phyloP scores from a whole-genome alignment of 163 green algal species.

The Scenedesmus sp. region DNA sequence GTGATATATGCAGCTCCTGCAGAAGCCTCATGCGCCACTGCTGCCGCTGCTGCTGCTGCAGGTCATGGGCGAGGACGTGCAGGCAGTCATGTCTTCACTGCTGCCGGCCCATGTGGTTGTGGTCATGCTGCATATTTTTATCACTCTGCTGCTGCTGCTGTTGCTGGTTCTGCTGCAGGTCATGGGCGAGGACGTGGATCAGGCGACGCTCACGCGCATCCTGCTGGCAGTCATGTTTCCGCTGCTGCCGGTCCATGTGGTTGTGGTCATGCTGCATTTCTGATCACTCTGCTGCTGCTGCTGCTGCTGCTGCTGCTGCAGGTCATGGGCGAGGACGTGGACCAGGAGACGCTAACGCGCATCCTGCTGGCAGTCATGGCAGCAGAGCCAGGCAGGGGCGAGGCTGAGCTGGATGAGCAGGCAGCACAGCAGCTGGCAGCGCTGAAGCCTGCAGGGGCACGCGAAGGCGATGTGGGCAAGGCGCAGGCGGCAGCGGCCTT shows the following conservation, averaged over 20 bases:
- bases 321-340: not conserved
- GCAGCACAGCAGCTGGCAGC: conserved; percentile 2
- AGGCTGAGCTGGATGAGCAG: conserved; percentile 24
- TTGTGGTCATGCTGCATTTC: too few species aligned
- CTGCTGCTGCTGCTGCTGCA: not conserved
- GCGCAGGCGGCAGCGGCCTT: conserved; percentile 63
- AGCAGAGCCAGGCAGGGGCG: conserved; percentile 33
- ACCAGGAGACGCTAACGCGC: conserved; percentile 42
- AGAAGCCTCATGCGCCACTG: not conserved
- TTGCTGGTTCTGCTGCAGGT: too few species aligned
- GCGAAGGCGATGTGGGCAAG: conserved; percentile 46
- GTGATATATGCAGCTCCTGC: too few species aligned
- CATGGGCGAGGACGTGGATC: not conserved
- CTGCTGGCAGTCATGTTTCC: not conserved
- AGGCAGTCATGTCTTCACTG: conserved; percentile 57
- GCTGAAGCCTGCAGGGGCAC: not conserved
- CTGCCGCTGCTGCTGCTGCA: conserved; percentile 35
- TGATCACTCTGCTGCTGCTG: not conserved
- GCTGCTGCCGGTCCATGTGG: too few species aligned
- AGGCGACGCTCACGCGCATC: not conserved
- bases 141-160: too few species aligned
- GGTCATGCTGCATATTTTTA: too few species aligned
- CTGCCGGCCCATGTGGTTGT: too few species aligned
- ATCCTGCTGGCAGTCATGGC: conserved; percentile 73
- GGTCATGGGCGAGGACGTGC: conserved; percentile 71